Conservation (phyloP, 140 eudicot genomes). For the Stevia rebaudiana region DNA sequence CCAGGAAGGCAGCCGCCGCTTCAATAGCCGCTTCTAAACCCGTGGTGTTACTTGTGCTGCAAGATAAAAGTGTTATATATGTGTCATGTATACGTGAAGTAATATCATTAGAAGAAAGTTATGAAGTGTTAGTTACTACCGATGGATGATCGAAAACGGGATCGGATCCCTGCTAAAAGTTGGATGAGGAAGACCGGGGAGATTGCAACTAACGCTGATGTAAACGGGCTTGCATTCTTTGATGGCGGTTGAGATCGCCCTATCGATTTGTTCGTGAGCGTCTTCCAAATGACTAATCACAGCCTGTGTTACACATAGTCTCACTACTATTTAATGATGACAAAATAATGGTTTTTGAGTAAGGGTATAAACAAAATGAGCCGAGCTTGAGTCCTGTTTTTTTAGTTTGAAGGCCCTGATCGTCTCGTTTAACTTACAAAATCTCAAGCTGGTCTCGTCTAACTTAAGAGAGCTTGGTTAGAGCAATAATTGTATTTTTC, state of each 20-base stretch:
- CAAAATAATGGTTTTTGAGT: no score
- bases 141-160: slow-evolving; percentile 42
- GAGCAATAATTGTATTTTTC: no score
- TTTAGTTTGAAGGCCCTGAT: no score
- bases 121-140: slow-evolving; percentile 35
- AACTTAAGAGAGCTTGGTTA: no score
- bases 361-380: no score
- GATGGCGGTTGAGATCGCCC: slow-evolving; percentile 61
- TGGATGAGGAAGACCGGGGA: slow-evolving; percentile 66
- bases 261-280: slow-evolving; percentile 65
- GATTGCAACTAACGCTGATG: slow-evolving; percentile 64
- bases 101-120: not conserved
- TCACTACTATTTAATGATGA: not conserved
- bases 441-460: no score
- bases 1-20: slow-evolving; percentile 49
- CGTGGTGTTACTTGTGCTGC: slow-evolving; percentile 43
- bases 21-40: slow-evolving; percentile 58
- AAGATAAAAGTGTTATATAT: not conserved
- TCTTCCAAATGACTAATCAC: slow-evolving; percentile 66
- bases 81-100: not conserved
- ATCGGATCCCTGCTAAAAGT: slow-evolving; percentile 65
- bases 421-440: no score
- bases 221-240: slow-evolving; percentile 79
- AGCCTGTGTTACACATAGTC: slow-evolving; percentile 34
- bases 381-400: no score